Percentiles rank a stretch among this genome's conserved stretches.
These are phyloP conservation scores for Cenococcum geophilum DNA, from an alignment of 495 filamentous ascomycete species.

Conservation along the genomic window DNA sequence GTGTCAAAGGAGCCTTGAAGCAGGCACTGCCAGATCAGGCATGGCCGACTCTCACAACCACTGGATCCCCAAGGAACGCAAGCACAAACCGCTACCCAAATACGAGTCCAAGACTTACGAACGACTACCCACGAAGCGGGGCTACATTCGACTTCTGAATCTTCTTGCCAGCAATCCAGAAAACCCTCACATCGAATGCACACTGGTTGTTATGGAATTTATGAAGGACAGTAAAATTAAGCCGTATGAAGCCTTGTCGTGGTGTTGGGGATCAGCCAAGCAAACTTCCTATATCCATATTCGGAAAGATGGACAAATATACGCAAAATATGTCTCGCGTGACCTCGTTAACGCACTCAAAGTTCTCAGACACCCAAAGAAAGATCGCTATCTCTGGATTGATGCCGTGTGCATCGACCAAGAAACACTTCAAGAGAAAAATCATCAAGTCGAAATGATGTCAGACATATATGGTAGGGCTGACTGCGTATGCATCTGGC, in stretches of 20 bases:
- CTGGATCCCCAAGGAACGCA: too few species aligned
- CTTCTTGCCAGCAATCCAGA: too few species aligned
- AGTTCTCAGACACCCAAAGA: background rate
- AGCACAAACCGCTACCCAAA: too few species aligned
- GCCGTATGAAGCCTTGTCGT: background rate
- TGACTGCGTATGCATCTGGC: background rate
- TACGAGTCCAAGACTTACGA: too few species aligned
- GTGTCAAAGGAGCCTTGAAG: too few species aligned
- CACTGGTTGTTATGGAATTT: too few species aligned
- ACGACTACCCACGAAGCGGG: too few species aligned
- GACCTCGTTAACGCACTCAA: background rate
- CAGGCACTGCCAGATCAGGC: too few species aligned
- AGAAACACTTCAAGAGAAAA: background rate
- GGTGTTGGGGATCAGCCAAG: background rate
- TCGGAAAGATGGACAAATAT: background rate
- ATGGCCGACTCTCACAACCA: too few species aligned
- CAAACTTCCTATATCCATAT: background rate
- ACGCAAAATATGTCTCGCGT: background rate
- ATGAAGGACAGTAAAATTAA: too few species aligned
- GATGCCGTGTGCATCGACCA: conserved; percentile 1
- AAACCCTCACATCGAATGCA: too few species aligned
- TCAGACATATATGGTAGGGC: background rate
- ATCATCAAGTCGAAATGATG: background rate
- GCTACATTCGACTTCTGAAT: too few species aligned
- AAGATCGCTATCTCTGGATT: background rate